Evolutionary conservation across 139 green algal genomes (phyloP).

Genomic region (Auxenochlorella pyrenoidosa): DNA sequence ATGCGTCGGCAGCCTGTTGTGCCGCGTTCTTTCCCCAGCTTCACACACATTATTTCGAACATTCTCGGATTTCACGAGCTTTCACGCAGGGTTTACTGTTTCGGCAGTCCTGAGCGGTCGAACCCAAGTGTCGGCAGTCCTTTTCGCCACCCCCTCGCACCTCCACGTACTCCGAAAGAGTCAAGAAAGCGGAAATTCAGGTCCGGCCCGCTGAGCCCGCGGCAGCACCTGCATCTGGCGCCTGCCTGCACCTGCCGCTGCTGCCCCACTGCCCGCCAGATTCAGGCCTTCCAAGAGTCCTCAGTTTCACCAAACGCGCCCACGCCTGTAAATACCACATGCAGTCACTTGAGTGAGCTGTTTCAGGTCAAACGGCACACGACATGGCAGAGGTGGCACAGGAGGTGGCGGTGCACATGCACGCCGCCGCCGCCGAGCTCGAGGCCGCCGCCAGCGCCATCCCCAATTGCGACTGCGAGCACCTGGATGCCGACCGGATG

Average conservation of each 20-base stretch:
- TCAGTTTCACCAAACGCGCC: background rate
- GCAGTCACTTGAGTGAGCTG: background rate
- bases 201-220: no score
- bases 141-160: no score
- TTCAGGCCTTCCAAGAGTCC: no score
- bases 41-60: background rate
- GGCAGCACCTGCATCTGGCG: no score
- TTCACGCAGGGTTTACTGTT: no score
- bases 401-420: background rate
- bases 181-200: no score
- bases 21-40: background rate
- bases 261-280: background rate
- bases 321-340: no score
- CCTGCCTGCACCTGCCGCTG: no score
- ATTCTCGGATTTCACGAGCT: background rate
- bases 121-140: no score
- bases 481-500: background rate
- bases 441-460: background rate
- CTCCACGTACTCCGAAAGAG: no score
- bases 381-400: background rate
- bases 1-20: background rate
- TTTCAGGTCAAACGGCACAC: background rate
- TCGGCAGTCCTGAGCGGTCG: no score
- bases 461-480: slow-evolving; percentile 18
- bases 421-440: background rate